Evolutionary conservation across 306 rosid genomes (phyloP).

Genomic region (Castanospermum australe): DNA sequence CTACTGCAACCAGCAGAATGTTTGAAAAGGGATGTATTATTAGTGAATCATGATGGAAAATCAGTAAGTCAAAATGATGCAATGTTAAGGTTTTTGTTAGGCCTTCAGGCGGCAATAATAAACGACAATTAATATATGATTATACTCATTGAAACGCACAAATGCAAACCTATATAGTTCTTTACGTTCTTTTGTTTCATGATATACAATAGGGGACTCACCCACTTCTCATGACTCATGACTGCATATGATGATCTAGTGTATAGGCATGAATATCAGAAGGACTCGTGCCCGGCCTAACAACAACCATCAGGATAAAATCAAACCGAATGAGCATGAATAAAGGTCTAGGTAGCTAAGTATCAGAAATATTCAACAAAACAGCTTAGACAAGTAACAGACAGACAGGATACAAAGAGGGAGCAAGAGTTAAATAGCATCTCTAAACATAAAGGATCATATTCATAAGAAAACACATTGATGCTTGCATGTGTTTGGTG

Average conservation of each 20-base stretch:
- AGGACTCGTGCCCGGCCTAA: slow-evolving; percentile 96
- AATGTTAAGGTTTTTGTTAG: background rate
- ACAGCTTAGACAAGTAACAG: background rate
- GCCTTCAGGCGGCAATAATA: background rate
- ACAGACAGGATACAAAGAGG: background rate
- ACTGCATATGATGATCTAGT: slow-evolving; percentile 75
- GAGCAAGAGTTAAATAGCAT: background rate
- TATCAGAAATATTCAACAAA: slow-evolving; percentile 19
- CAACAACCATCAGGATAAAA: slow-evolving; percentile 32
- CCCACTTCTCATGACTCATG: slow-evolving; percentile 52
- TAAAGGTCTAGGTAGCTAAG: slow-evolving; percentile 1
- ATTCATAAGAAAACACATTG: slow-evolving; percentile 2
- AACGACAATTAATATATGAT: background rate
- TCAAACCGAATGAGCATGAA: slow-evolving; percentile 24
- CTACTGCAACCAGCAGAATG: slow-evolving; percentile 13
- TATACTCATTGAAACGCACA: background rate
- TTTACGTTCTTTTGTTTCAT: background rate
- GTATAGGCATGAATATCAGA: slow-evolving; percentile 89
- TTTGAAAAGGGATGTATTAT: slow-evolving; percentile 2
- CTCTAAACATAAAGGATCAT: background rate
- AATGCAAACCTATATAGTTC: background rate
- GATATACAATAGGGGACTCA: slow-evolving; percentile 29
- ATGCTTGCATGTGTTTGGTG: background rate
- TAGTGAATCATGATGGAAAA: background rate
- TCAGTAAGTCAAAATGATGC: background rate